Percentiles rank a stretch among this genome's conserved stretches.
phyloP scores from a whole-genome alignment of 768 basidiomycete genomes.

The Lentinus tigrinus region DNA sequence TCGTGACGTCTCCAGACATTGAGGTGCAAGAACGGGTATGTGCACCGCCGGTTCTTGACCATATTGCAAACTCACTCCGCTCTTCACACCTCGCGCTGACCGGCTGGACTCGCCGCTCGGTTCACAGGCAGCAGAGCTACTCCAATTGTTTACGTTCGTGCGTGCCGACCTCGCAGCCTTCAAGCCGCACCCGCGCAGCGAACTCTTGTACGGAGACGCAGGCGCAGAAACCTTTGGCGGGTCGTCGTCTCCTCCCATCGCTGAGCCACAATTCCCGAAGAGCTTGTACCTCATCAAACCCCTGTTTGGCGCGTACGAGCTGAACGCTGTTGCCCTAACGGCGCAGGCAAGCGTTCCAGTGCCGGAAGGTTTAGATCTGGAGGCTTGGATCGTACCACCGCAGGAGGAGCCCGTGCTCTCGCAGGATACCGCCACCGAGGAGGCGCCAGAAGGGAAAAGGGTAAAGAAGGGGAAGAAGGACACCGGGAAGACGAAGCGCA shows the following conservation, averaged over 20 bases:
- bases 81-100: conserved; percentile 1
- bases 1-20: conserved; percentile 64
- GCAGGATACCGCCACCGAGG: conserved; percentile 32
- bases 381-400: conserved; percentile 79
- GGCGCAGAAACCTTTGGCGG: conserved; percentile 40
- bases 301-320: conserved; percentile 71
- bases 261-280: conserved; percentile 75
- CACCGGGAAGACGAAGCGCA: conserved; percentile 33
- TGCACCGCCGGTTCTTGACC: conserved; percentile 10
- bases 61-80: not conserved
- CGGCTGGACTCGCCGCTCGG: not conserved
- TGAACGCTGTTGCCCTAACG: conserved; percentile 77
- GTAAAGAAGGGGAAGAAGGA: conserved; percentile 37
- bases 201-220: conserved; percentile 37
- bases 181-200: conserved; percentile 37
- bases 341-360: conserved; percentile 82
- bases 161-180: conserved; percentile 65
- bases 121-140: conserved; percentile 73
- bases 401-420: conserved; percentile 27
- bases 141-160: conserved; percentile 75
- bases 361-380: conserved; percentile 85
- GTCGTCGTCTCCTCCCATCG: not conserved
- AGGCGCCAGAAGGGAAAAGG: conserved; percentile 41
- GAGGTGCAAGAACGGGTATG: conserved; percentile 92
- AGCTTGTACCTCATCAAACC: conserved; percentile 84